phyloP scores from a whole-genome alignment of 345 rosid genomes.

The Corchorus olitorius region DNA sequence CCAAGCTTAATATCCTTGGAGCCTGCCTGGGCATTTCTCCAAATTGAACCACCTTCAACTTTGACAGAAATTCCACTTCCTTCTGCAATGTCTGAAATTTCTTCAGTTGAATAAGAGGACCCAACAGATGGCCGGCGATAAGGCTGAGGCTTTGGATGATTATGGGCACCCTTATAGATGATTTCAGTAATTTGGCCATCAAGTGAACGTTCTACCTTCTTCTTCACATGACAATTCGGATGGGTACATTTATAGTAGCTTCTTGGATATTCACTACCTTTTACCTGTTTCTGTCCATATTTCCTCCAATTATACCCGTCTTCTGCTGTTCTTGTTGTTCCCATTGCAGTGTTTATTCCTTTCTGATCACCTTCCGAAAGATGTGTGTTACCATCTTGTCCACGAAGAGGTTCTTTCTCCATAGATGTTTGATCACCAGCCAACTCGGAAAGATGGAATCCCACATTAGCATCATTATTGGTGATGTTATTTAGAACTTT shows the following conservation, averaged over 20 bases:
- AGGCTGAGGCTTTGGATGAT: slow-evolving; percentile 59
- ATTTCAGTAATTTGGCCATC: slow-evolving; percentile 70
- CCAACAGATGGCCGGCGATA: slow-evolving; percentile 39
- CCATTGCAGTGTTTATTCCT: slow-evolving; percentile 32
- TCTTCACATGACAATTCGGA: slow-evolving; percentile 57
- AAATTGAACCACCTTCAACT: slow-evolving; percentile 36
- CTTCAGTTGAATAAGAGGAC: slow-evolving; percentile 37
- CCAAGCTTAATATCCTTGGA: slow-evolving; percentile 35
- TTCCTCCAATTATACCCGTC: slow-evolving; percentile 73
- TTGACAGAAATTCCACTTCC: slow-evolving; percentile 29
- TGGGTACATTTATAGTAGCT: slow-evolving; percentile 68
- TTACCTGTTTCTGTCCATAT: slow-evolving; percentile 68
- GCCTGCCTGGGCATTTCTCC: slow-evolving; percentile 37
- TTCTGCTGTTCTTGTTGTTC: slow-evolving; percentile 44
- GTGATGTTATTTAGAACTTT: slow-evolving; percentile 23
- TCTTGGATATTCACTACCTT: slow-evolving; percentile 70
- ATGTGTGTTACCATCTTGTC: slow-evolving; percentile 17
- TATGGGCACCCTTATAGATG: slow-evolving; percentile 62
- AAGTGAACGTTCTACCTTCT: slow-evolving; percentile 60
- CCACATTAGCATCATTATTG: slow-evolving; percentile 29
- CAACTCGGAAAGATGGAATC: slow-evolving; percentile 29
- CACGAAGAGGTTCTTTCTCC: slow-evolving; percentile 28
- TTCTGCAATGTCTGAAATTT: slow-evolving; percentile 39
- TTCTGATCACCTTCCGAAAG: slow-evolving; percentile 32
- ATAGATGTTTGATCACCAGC: slow-evolving; percentile 19